A percentile compares a stretch with the other conserved stretches of the same genome.
Evolutionary conservation across 345 rosid species (phyloP).

Genomic region (Arabidopsis suecica): DNA sequence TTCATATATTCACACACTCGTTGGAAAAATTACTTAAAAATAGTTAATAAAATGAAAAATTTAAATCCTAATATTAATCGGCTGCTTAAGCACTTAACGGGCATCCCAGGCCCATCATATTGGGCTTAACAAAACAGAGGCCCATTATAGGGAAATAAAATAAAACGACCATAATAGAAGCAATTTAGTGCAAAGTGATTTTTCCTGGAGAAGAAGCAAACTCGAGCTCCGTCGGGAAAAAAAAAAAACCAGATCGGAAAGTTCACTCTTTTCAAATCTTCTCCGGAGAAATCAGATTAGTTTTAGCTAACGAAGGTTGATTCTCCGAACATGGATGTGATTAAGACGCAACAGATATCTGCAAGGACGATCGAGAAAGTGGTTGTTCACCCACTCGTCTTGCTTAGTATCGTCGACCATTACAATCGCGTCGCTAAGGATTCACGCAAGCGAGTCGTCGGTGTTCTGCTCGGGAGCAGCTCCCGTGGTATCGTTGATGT

Average conservation of each 20-base stretch:
- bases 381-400: slow-evolving; percentile 92
- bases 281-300: slow-evolving; percentile 8
- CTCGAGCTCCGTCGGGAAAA: slow-evolving; percentile 5
- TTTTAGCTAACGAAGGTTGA: background rate
- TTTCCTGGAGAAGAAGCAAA: slow-evolving; percentile 51
- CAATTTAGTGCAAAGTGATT: background rate
- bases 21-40: background rate
- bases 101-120: background rate
- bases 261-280: background rate
- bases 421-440: slow-evolving; percentile 94
- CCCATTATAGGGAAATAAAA: slow-evolving; percentile 12
- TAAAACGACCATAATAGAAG: background rate
- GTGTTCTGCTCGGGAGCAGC: slow-evolving; percentile 76
- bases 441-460: slow-evolving; percentile 84
- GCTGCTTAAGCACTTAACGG: background rate
- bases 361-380: slow-evolving; percentile 89
- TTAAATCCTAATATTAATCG: background rate
- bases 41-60: background rate
- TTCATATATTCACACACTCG: background rate
- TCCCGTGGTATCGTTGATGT: slow-evolving; percentile 88
- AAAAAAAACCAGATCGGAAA: slow-evolving; percentile 24
- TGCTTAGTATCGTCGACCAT: slow-evolving; percentile 95
- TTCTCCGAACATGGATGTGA: slow-evolving; percentile 69
- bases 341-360: slow-evolving; percentile 86
- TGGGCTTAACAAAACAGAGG: background rate